Conservation (phyloP, 2,329 filamentous ascomycete species). For the Lasiodiplodia citricola region DNA sequence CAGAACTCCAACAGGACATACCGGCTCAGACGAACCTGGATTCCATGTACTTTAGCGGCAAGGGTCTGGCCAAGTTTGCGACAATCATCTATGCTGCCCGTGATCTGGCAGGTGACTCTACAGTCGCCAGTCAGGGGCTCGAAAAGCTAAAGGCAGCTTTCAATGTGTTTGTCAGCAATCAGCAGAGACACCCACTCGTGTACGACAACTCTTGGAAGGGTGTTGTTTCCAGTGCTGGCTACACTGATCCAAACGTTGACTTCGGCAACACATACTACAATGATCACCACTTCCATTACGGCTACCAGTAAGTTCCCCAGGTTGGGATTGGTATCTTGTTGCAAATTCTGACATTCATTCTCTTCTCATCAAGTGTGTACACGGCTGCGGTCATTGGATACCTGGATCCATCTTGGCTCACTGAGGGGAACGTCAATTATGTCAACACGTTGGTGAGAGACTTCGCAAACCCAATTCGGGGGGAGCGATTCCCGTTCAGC, state of each 20-base stretch:
- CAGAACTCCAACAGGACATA: constrained; percentile 80
- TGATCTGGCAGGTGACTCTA: constrained; percentile 65
- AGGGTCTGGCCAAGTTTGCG: constrained; percentile 53
- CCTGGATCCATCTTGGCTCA: constrained; percentile 78
- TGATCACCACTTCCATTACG: constrained; percentile 71
- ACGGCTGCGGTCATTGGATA: constrained; percentile 84
- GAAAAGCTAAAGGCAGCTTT: constrained; percentile 57
- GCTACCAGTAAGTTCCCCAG: constrained; percentile 40
- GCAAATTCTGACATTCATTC: neutral
- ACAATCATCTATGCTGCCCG: constrained; percentile 53
- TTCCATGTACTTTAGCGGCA: constrained; percentile 69
- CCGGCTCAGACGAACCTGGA: constrained; percentile 73
- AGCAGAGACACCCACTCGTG: constrained; percentile 58
- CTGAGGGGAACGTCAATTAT: constrained; percentile 72
- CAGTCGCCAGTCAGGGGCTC: constrained; percentile 58
- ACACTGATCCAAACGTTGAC: constrained; percentile 74
- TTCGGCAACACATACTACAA: constrained; percentile 92
- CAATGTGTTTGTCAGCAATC: constrained; percentile 55
- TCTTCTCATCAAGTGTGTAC: constrained; percentile 48
- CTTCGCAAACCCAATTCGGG: constrained; percentile 74
- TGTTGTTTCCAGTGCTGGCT: constrained; percentile 78
- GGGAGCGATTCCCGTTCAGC: constrained; percentile 76
- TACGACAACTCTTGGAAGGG: constrained; percentile 76
- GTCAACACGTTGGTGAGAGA: constrained; percentile 86
- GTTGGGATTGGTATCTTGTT: neutral